Evolutionary conservation across 2,329 filamentous ascomycete genomes (phyloP), one percentile per base, ranked within the genome.

Genomic region (Penicillium sp.): DNA sequence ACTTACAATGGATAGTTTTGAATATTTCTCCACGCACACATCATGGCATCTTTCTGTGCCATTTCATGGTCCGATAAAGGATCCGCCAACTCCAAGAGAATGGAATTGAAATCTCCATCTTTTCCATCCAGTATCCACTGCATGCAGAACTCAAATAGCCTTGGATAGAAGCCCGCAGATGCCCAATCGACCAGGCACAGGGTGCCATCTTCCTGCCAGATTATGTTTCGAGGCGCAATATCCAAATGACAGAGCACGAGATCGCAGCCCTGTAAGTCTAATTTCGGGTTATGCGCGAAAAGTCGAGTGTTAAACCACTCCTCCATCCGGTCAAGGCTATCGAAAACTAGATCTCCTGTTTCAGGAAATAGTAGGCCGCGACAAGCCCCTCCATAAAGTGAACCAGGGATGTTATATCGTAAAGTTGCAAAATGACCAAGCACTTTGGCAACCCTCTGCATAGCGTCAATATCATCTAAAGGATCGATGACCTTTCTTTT

Each of bases 181-280:
- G 55, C 56, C 62, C 58, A 67, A 55, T 67, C 61, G 57, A 67
- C 9, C 42, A 68, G 56, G 49, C 56, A 67, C 1, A 63, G 18
- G 22, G 55, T 53, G 2, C 65, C 61, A 55, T 67, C 54, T 45
- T 60, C 49, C 36, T 55, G 50, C 58, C 56, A 64, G 5, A 66
- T 6, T 13, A 63, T 57, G 32, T 66, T 62, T 9, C 59, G 54
- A 48, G 56, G 59, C n/a, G 54, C 60, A 38, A 63, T 57, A 43
- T 61, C 56, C 4, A 59, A 43, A 45, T 61, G 51, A 34, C 57
- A 59, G 39, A 57, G 46, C 16, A 61, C 56, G 18, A 59, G 34
- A 3, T 59, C 29, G n/a, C 14, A 47, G 43, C 31, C 29, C 22
- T 43, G 47, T 2, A 58, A 52, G 36, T 0, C 13, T 5, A 60